Conservation (phyloP, 495 filamentous ascomycete genomes). For the Schizothecium vesticola region DNA sequence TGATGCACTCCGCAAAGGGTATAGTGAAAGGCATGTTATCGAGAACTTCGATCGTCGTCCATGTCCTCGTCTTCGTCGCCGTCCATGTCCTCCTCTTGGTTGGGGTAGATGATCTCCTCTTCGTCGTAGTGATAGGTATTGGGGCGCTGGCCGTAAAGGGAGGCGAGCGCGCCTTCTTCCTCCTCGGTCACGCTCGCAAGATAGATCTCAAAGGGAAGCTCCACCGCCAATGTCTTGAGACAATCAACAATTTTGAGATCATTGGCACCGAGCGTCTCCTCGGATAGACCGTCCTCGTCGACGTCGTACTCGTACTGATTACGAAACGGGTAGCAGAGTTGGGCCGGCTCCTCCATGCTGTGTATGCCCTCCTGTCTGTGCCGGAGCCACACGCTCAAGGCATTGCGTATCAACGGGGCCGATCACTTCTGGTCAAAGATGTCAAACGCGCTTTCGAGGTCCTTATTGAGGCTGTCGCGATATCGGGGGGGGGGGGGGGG, state of each 20-base stretch:
- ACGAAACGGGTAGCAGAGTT: background rate
- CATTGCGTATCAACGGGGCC: background rate
- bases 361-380: background rate
- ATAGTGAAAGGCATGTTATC: slow-evolving; percentile 97
- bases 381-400: background rate
- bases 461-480: background rate
- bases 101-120: no score
- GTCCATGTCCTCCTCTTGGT: no score
- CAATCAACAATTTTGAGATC: background rate
- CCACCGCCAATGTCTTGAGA: background rate
- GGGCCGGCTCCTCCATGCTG: background rate
- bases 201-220: background rate
- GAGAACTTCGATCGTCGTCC: slow-evolving; percentile 62
- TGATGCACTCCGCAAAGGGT: slow-evolving; percentile 83
- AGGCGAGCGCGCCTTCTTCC: background rate
- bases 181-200: background rate
- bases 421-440: background rate
- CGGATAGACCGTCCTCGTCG: background rate
- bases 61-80: no score
- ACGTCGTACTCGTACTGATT: background rate
- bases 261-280: background rate
- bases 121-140: no score
- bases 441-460: background rate
- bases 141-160: background rate
- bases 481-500: no score